Conservation (phyloP, 108 stramenopile species). For the Skeletonema potamos region DNA sequence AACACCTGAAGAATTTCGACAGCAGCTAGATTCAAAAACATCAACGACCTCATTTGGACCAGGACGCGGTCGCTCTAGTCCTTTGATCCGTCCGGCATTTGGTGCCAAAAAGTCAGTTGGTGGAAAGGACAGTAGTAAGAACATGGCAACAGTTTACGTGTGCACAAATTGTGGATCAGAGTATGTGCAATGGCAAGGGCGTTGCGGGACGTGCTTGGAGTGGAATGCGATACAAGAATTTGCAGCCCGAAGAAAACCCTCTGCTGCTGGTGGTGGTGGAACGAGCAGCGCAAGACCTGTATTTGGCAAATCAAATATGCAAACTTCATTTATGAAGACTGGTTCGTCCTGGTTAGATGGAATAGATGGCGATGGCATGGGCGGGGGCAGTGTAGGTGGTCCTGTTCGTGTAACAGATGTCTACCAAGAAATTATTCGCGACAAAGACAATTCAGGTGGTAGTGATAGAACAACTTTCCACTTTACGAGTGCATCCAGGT, state of each 20-base stretch:
- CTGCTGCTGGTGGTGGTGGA: constrained; percentile 2
- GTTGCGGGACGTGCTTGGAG: constrained; percentile 87
- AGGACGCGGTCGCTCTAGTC: constrained; percentile 45
- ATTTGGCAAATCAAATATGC: neutral
- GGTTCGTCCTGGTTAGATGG: constrained; percentile 73
- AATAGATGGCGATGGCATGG: constrained; percentile 18
- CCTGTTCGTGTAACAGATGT: constrained; percentile 70
- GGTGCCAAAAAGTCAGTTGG: constrained; percentile 46
- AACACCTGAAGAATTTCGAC: constrained; percentile 30
- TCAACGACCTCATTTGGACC: constrained; percentile 21
- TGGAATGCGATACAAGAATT: constrained; percentile 92
- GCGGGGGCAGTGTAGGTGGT: constrained; percentile 23
- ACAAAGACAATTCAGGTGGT: constrained; percentile 1
- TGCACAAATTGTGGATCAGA: constrained; percentile 89
- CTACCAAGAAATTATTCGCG: constrained; percentile 46
- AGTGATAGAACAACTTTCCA: neutral
- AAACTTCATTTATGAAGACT: constrained; percentile 7
- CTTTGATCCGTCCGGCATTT: constrained; percentile 55
- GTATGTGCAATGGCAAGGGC: constrained; percentile 91
- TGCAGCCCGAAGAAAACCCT: constrained; percentile 33
- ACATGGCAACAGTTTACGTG: constrained; percentile 46
- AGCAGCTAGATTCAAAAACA: constrained; percentile 13
- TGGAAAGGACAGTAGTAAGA: neutral
- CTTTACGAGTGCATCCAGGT: constrained; percentile 33
- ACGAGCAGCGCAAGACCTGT: constrained; percentile 1